phyloP scores from a whole-genome alignment of 129 eudicot species.

The Logfia minima region DNA sequence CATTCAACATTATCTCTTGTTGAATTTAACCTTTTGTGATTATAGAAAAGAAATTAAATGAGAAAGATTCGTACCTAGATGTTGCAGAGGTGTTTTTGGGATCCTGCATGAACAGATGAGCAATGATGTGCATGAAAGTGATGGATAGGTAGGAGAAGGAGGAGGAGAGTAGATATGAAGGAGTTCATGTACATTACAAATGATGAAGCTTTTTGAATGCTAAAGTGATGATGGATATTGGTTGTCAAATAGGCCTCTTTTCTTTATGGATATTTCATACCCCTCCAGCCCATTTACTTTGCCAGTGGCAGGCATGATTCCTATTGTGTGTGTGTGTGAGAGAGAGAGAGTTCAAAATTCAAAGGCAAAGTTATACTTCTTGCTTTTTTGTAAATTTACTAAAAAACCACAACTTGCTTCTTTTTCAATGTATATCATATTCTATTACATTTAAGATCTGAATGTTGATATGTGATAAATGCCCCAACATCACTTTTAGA shows the following conservation, averaged over 20 bases:
- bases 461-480: slow-evolving; percentile 14
- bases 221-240: slow-evolving; percentile 33
- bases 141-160: slow-evolving; percentile 6
- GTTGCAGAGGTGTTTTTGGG: slow-evolving; percentile 61
- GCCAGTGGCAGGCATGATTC: slow-evolving; percentile 66
- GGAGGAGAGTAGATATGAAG: slow-evolving; percentile 33
- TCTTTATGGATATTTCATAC: slow-evolving; percentile 37
- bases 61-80: slow-evolving; percentile 40
- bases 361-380: slow-evolving; percentile 44
- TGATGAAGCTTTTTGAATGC: slow-evolving; percentile 37
- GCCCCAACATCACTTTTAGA: slow-evolving; percentile 24
- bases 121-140: slow-evolving; percentile 46
- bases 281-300: slow-evolving; percentile 55
- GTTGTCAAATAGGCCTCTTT: slow-evolving; percentile 46
- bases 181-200: slow-evolving; percentile 49
- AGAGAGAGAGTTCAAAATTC: slow-evolving; percentile 38
- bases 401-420: slow-evolving; percentile 21
- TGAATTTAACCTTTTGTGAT: neutral
- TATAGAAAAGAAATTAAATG: neutral
- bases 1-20: neutral
- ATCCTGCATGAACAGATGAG: slow-evolving; percentile 74
- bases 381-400: slow-evolving; percentile 33
- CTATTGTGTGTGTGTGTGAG: slow-evolving; percentile 28
- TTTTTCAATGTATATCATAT: slow-evolving; percentile 6
- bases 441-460: slow-evolving; percentile 31